A percentile compares a stretch with the other conserved stretches of the same genome.
phyloP scores from a whole-genome alignment of 2,329 filamentous ascomycete genomes.

The Fusarium nisikadoi region DNA sequence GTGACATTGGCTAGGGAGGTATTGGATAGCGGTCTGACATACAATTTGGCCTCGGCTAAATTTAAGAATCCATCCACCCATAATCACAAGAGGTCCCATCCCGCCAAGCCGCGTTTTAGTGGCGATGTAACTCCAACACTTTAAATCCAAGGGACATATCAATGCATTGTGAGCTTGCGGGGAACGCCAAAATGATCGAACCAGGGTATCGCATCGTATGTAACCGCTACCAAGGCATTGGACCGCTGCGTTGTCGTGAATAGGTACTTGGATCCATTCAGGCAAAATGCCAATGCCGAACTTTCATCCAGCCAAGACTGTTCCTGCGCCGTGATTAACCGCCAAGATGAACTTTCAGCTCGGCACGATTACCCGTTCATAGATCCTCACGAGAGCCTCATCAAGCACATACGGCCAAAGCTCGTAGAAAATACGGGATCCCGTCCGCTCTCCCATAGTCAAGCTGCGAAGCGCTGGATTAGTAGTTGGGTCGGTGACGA shows the following conservation, averaged over 20 bases:
- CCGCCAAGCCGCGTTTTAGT: neutral
- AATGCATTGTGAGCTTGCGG: constrained; percentile 10
- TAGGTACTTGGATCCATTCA: neutral
- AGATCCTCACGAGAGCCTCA: accelerated
- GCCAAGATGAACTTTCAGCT: neutral
- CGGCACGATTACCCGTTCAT: neutral
- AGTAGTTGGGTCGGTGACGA: constrained; percentile 32
- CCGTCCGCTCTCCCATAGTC: constrained; percentile 25
- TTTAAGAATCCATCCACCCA: neutral
- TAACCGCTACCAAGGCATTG: no score
- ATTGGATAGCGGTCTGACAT: constrained; percentile 1
- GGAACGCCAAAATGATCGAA: neutral
- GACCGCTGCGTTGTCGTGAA: neutral
- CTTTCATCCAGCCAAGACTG: neutral
- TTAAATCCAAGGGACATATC: neutral
- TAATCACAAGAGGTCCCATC: neutral
- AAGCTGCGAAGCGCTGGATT: constrained; percentile 24
- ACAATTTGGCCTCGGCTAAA: constrained; percentile 9
- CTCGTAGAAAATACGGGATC: constrained; percentile 30
- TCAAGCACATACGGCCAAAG: constrained; percentile 23
- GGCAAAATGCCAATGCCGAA: constrained; percentile 1
- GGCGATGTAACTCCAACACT: neutral
- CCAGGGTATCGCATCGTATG: neutral
- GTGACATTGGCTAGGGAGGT: neutral
- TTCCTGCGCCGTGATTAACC: neutral